Evolutionary conservation across 805 yeast species (phyloP), one percentile per base, ranked within the genome.

Genomic region (Metschnikowia santaceciliae): DNA sequence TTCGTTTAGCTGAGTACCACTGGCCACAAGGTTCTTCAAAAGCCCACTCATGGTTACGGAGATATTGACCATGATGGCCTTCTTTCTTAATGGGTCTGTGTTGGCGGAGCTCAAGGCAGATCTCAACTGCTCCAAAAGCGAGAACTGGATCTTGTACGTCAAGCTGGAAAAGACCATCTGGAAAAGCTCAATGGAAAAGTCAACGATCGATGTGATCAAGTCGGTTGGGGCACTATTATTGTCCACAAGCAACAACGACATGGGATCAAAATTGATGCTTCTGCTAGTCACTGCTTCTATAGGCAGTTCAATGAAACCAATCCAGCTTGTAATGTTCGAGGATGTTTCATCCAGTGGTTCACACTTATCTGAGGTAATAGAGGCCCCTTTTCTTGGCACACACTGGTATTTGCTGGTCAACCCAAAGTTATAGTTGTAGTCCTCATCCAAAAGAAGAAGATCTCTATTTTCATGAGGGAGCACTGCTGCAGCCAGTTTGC

Each of bases 71-170:
- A 77, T 66, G 7, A 86, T 73, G 0, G 91, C 88, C 44, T 62
- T 62, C 15, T 53, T 52, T 34, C 78, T 57, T 23, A 70, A 53
- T 0, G 72, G 69, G 49, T 70, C 74, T 13, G 61, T 49, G 0
- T 61, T 47, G 56, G 69, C 59, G 32, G 75, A 68, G 30, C 80
- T 72, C 44, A 79, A 51, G 1, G 75, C 65, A 3, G 84, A 72
- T 56, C 90, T 78, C 54, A 94, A 67, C 48, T 84, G 88, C 60
- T 92, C 97, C 19, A 94, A 67, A n/a, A 94, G 75, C 0, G 97
- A 90, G 51, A 86, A 84, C 61, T 92, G 97, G 48, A 94, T 86
- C 54, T 89, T 88, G 4, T 81, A 68, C 6, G 91, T 81, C 57
- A 92, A 77, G 51, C 76, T 72, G 0, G 95, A 88, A 56, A 92